Evolutionary conservation across 2,329 filamentous ascomycete species (phyloP), one percentile per base, ranked within the genome.

Genomic region (Plectosphaerella sp.): DNA sequence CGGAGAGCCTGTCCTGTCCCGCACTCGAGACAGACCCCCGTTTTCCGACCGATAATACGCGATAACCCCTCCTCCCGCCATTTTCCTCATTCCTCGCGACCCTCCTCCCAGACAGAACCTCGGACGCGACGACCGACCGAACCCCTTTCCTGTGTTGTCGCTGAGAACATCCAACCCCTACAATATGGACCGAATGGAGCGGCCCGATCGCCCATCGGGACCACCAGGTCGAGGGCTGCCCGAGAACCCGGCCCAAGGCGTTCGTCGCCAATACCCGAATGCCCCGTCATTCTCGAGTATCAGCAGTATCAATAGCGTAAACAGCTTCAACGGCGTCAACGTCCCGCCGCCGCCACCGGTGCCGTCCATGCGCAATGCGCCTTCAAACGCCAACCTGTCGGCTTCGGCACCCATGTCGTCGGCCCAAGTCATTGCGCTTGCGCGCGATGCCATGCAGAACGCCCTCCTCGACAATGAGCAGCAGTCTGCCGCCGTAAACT

Each of bases 391-490:
- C 28, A 75, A 71, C 14, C 67, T 84, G 46, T 76, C 79, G 12
- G 68, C 77, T 15, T 72, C 72, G n/a, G 67, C 70, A 14, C 74
- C 79, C 50, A 75, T 85, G 63, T 79, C 84, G 16, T 72, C 84
- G 39, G 73, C 72, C 43, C 83, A 89, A 65, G 83, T 89, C 57
- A 81, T 89, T 49, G 74, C 74, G 52, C 75, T 88, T 47, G 84
- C 83, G 36, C 79, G 79, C 59, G 82, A 87, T 60, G 84, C 84
- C 45, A 87, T 90, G 79, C 78, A 79, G 56, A 78, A 76, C 60
- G 86, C 87, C 51, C 72, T 87, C 53, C 78, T 84, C 59, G 86
- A 86, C 64, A 85, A 87, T 58, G 77, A 78, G 60, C 80, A 75
- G 48, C 84, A 87, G 64, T 80, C 77, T 7, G 80, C 81, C 50